Percentiles rank a stretch among this genome's conserved stretches.
phyloP scores from a whole-genome alignment of 805 yeast species.

The Blastobotrys robertii region DNA sequence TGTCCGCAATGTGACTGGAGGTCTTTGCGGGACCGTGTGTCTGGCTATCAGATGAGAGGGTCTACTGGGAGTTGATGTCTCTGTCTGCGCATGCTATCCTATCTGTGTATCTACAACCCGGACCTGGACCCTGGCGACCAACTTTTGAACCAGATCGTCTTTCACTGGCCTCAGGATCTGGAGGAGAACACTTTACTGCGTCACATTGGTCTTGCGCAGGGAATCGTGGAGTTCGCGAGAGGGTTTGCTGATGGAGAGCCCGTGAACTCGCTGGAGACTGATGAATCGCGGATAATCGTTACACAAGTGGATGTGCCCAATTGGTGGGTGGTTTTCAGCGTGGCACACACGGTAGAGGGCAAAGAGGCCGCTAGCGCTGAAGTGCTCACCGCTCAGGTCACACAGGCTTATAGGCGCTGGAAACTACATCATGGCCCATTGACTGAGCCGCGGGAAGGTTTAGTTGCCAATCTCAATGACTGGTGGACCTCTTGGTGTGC shows the following conservation, averaged over 20 bases:
- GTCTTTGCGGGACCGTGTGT: too few relatives aligned
- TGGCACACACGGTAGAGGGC: slow-evolving; percentile 12
- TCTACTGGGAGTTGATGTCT: too few relatives aligned
- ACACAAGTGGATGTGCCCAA: slow-evolving; percentile 20
- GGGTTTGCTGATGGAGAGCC: slow-evolving; percentile 16
- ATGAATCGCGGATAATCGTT: slow-evolving; percentile 25
- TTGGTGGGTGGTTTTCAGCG: slow-evolving; percentile 27
- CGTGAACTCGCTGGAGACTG: slow-evolving; percentile 26
- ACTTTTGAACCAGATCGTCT: slow-evolving; percentile 28
- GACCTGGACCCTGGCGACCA: slow-evolving; percentile 26
- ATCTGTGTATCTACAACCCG: slow-evolving; percentile 32
- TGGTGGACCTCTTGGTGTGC: slow-evolving; percentile 19
- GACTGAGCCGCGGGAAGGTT: background rate
- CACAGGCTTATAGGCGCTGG: slow-evolving; percentile 28
- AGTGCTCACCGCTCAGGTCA: slow-evolving; percentile 24
- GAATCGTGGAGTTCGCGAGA: slow-evolving; percentile 23
- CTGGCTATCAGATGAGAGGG: too few relatives aligned
- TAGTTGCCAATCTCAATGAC: slow-evolving; percentile 7
- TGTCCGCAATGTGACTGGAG: too few relatives aligned
- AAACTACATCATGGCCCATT: slow-evolving; percentile 27
- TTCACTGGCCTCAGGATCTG: slow-evolving; percentile 20
- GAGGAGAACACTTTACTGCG: slow-evolving; percentile 28
- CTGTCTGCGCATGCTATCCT: slow-evolving; percentile 6
- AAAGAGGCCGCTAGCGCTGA: slow-evolving; percentile 22
- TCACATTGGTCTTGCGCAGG: slow-evolving; percentile 36